These are phyloP conservation scores for Claviceps sp. DNA, from an alignment of 2,329 filamentous ascomycete genomes.

Conservation along the genomic window DNA sequence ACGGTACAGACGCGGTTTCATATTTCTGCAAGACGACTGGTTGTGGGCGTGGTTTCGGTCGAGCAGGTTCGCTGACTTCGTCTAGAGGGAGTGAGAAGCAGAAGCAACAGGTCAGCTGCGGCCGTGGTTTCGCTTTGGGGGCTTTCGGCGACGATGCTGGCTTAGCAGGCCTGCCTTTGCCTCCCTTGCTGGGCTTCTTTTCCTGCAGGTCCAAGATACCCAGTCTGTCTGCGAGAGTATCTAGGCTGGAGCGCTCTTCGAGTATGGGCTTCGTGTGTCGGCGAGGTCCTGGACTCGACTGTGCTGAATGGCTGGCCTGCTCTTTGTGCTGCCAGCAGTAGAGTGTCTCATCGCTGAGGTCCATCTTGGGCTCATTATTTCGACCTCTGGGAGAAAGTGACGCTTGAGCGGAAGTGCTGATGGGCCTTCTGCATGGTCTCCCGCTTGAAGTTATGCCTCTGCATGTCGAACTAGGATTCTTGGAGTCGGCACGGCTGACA, in stretches of 20 bases:
- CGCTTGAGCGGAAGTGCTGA: slow-evolving; percentile 26
- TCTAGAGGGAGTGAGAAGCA: slow-evolving; percentile 38
- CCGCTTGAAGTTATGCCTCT: slow-evolving; percentile 73
- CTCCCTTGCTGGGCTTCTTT: slow-evolving; percentile 12
- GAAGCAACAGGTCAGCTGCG: slow-evolving; percentile 31
- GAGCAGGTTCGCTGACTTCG: slow-evolving; percentile 24
- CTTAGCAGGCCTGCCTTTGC: slow-evolving; percentile 11
- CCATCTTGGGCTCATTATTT: slow-evolving; percentile 18
- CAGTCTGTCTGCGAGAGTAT: slow-evolving; percentile 70
- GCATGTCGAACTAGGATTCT: slow-evolving; percentile 72
- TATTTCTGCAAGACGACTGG: slow-evolving; percentile 30
- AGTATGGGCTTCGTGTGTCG: slow-evolving; percentile 37
- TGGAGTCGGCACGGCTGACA: slow-evolving; percentile 69
- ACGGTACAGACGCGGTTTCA: slow-evolving; percentile 11
- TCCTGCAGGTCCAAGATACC: slow-evolving; percentile 56
- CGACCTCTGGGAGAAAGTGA: slow-evolving; percentile 12
- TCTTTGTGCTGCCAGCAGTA: slow-evolving; percentile 97
- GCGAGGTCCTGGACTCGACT: slow-evolving; percentile 31
- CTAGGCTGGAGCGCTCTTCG: slow-evolving; percentile 62
- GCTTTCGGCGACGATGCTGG: slow-evolving; percentile 8
- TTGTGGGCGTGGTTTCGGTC: slow-evolving; percentile 9
- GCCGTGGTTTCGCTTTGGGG: slow-evolving; percentile 15
- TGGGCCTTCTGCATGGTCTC: slow-evolving; percentile 65
- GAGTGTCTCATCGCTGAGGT: slow-evolving; percentile 44
- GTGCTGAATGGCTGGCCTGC: slow-evolving; percentile 47